Conservation (phyloP, 2,329 filamentous ascomycete species). For the Colletotrichum musae region DNA sequence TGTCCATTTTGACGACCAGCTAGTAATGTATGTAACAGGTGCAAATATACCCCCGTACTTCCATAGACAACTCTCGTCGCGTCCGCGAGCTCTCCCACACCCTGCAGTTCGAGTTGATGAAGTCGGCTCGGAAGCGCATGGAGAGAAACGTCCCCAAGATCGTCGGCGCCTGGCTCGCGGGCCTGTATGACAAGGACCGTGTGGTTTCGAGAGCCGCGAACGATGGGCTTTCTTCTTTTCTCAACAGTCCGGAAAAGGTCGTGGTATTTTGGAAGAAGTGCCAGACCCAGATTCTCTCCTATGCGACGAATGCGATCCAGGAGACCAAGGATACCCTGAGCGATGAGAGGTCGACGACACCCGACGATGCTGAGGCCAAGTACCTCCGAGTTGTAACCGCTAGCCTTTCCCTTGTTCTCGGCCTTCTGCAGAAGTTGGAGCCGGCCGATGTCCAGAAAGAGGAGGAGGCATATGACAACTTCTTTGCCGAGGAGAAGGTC, state of each 20-base stretch:
- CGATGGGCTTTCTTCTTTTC: conserved; percentile 81
- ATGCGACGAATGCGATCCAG: conserved; percentile 82
- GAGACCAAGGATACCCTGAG: conserved; percentile 88
- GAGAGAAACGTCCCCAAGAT: conserved; percentile 83
- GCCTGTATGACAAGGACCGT: conserved; percentile 88
- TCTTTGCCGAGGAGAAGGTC: conserved; percentile 76
- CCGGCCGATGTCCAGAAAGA: conserved; percentile 71
- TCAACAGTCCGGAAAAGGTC: conserved; percentile 85
- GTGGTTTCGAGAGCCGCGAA: conserved; percentile 82
- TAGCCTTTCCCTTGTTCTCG: conserved; percentile 68
- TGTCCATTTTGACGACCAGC: conserved; percentile 48
- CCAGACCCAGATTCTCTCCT: conserved; percentile 84
- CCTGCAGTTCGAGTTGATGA: conserved; percentile 75
- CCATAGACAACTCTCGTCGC: conserved; percentile 89
- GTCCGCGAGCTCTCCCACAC: conserved; percentile 90
- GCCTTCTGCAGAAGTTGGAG: conserved; percentile 65
- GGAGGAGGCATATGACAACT: conserved; percentile 72
- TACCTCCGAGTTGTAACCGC: conserved; percentile 80
- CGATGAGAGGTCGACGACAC: conserved; percentile 86
- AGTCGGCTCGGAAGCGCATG: conserved; percentile 83
- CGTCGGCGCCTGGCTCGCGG: conserved; percentile 91
- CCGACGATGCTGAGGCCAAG: conserved; percentile 89
- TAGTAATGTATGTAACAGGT: conserved; percentile 70
- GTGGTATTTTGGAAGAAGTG: conserved; percentile 84
- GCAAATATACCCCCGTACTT: conserved; percentile 87